A percentile compares a stretch with the other conserved stretches of the same genome.
Evolutionary conservation across 2,329 filamentous ascomycete genomes (phyloP).

Genomic region (Mycosphaerella sp.): DNA sequence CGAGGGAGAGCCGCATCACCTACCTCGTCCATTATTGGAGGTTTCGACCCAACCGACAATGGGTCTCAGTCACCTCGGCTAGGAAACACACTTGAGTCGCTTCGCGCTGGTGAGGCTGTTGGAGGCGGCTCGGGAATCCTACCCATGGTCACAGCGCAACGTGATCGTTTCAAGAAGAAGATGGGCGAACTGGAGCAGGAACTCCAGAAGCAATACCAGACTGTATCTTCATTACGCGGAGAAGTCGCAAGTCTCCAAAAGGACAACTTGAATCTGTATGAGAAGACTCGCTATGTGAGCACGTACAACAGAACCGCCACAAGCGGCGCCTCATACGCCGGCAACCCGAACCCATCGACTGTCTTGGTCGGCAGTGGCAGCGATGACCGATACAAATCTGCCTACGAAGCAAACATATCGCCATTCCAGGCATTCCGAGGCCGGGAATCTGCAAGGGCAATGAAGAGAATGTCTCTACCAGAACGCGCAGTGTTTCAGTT

Average conservation of each 20-base stretch:
- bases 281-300: conserved; percentile 94
- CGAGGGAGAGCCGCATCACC: conserved; percentile 72
- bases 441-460: conserved; percentile 83
- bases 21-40: conserved; percentile 96
- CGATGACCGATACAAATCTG: conserved; percentile 76
- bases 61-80: conserved; percentile 35
- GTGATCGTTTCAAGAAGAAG: conserved; percentile 96
- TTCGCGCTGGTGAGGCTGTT: conserved; percentile 60
- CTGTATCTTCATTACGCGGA: conserved; percentile 77
- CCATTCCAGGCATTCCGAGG: conserved; percentile 94
- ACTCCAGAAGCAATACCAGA: conserved; percentile 74
- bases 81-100: conserved; percentile 47
- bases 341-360: conserved; percentile 69
- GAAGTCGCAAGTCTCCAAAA: conserved; percentile 90
- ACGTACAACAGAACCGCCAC: conserved; percentile 75
- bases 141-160: conserved; percentile 96
- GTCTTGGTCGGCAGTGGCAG: conserved; percentile 51
- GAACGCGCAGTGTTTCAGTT: conserved; percentile 87
- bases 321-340: conserved; percentile 54
- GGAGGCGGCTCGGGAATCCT: conserved; percentile 73
- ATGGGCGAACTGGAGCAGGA: conserved; percentile 87
- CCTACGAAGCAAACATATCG: conserved; percentile 92
- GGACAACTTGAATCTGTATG: conserved; percentile 92
- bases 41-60: conserved; percentile 66
- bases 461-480: conserved; percentile 86